These are phyloP conservation scores for Phytophthora foliorum DNA, from an alignment of 352 stramenopile species.

Conservation along the genomic window DNA sequence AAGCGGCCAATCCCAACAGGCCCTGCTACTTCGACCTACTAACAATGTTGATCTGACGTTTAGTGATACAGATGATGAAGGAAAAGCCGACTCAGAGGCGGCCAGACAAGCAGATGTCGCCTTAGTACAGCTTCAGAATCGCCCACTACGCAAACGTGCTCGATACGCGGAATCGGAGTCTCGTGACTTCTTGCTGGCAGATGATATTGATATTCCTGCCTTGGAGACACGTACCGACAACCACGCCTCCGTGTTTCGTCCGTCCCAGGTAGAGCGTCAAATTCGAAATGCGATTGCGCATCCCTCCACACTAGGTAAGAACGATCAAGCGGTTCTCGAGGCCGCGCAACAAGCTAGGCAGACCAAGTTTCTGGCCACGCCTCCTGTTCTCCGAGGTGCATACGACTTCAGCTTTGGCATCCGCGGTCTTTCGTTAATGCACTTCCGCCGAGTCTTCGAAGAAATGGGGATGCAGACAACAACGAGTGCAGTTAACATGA, in stretches of 20 bases:
- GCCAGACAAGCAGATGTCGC: neutral
- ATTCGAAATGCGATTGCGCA: neutral
- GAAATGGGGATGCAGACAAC: neutral
- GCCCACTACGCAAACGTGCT: neutral
- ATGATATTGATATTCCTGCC: neutral
- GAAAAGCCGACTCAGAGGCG: neutral
- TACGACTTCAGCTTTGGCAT: constrained; percentile 22
- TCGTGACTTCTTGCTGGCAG: neutral
- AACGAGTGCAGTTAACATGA: neutral
- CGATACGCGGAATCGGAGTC: neutral
- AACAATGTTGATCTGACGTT: constrained; percentile 1
- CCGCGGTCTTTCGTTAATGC: constrained; percentile 13
- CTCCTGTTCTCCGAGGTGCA: constrained; percentile 9
- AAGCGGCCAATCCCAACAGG: neutral
- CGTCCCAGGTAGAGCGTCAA: neutral
- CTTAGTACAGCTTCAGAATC: neutral
- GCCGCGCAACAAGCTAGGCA: constrained; percentile 1
- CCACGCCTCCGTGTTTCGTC: constrained; percentile 2
- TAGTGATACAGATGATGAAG: constrained; percentile 16
- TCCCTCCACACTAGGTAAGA: constrained; percentile 11
- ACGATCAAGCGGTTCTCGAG: constrained; percentile 18
- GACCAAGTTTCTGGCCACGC: constrained; percentile 18
- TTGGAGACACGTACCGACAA: neutral
- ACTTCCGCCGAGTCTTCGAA: constrained; percentile 13
- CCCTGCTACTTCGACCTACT: neutral